Evolutionary conservation across 192 early-diverging fungal genomes (phyloP).

Genomic region (Coemansia interrupta): DNA sequence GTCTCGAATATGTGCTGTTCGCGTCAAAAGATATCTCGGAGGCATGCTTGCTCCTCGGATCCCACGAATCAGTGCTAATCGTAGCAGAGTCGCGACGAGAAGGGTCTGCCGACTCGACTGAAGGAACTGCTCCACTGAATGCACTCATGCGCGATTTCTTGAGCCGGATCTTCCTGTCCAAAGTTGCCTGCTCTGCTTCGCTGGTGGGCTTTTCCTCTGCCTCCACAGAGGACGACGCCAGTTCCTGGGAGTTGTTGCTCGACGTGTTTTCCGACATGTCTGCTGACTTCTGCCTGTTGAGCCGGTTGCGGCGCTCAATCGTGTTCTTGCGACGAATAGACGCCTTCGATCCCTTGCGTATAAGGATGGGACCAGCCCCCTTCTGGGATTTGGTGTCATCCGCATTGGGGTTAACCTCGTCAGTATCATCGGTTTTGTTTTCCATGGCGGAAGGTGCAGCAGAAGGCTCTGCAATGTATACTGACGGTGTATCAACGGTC

Average conservation of each 20-base stretch:
- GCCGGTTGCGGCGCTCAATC: slow-evolving; percentile 29
- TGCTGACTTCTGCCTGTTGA: background rate
- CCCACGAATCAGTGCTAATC: slow-evolving; percentile 29
- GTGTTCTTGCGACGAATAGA: slow-evolving; percentile 47
- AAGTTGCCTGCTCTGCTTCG: background rate
- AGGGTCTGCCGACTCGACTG: slow-evolving; percentile 1
- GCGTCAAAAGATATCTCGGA: slow-evolving; percentile 10
- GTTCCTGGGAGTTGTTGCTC: slow-evolving; percentile 8
- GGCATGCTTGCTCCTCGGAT: slow-evolving; percentile 15
- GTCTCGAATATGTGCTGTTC: background rate
- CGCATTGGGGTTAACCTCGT: background rate
- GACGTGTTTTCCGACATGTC: background rate
- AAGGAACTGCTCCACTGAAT: slow-evolving; percentile 20
- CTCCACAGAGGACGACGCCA: background rate
- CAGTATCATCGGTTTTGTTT: slow-evolving; percentile 10
- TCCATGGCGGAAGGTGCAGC: background rate
- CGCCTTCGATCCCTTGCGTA: slow-evolving; percentile 48
- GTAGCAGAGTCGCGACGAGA: slow-evolving; percentile 41
- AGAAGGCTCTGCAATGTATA: slow-evolving; percentile 28
- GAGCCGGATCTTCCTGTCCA: background rate
- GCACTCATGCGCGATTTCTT: slow-evolving; percentile 41
- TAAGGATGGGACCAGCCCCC: slow-evolving; percentile 32
- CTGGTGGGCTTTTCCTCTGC: background rate
- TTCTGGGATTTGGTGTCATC: background rate
- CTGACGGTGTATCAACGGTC: slow-evolving; percentile 8